Conservation (phyloP, 2,329 filamentous ascomycete genomes). For the Gaeumannomyces tritici region DNA sequence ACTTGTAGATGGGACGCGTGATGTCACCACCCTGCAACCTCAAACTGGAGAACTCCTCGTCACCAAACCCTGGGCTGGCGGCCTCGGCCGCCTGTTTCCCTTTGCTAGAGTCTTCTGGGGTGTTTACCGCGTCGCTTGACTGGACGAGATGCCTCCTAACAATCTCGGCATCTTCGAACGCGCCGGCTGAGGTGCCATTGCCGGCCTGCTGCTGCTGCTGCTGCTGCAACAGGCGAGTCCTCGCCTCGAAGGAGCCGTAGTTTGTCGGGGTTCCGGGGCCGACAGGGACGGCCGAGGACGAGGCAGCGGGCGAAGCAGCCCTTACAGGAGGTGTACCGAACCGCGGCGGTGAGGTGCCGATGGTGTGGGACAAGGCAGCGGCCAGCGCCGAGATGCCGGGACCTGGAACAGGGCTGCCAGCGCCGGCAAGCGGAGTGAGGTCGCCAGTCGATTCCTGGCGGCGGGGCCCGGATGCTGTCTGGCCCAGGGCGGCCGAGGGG, state of each 20-base stretch:
- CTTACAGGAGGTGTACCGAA: conserved; percentile 56
- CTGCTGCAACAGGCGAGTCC: conserved; percentile 34
- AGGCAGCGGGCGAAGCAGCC: conserved; percentile 46
- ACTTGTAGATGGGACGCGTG: conserved; percentile 89
- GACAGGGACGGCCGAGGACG: conserved; percentile 21
- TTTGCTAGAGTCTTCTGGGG: conserved; percentile 40
- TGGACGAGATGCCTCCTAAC: conserved; percentile 81
- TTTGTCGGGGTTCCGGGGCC: conserved; percentile 48
- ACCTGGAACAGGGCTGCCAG: conserved; percentile 55
- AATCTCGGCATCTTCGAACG: conserved; percentile 84
- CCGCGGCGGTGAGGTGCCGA: conserved; percentile 60
- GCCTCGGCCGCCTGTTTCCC: conserved; percentile 41
- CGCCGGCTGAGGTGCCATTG: conserved; percentile 30
- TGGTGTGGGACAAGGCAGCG: conserved; percentile 69
- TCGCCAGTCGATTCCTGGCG: conserved; percentile 33
- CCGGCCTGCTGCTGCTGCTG: conserved; percentile 22
- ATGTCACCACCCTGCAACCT: conserved; percentile 90
- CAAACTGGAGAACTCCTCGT: conserved; percentile 88
- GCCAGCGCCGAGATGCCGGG: conserved; percentile 83
- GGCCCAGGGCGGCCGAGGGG: conserved; percentile 10
- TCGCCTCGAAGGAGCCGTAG: conserved; percentile 78
- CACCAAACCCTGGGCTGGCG: conserved; percentile 28
- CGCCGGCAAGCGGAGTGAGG: conserved; percentile 56
- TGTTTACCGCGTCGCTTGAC: conserved; percentile 43
- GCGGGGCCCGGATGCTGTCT: conserved; percentile 19